phyloP scores from a whole-genome alignment of 2,329 filamentous ascomycete genomes.

The Lachnellula occidentalis region DNA sequence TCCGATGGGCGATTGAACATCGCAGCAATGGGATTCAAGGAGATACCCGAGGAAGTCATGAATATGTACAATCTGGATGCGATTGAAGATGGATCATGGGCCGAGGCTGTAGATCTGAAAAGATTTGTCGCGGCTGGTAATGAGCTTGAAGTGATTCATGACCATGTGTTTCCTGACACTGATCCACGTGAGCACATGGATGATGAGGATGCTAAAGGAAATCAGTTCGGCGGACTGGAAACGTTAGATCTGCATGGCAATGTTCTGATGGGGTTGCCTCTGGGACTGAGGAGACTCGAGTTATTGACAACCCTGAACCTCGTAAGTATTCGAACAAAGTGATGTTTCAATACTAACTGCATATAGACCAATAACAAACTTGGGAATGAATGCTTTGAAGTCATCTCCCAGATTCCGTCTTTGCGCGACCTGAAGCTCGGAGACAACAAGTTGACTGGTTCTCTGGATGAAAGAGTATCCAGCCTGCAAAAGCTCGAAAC shows the following conservation, averaged over 20 bases:
- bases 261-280: constrained; percentile 62
- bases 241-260: constrained; percentile 85
- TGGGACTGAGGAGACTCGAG: constrained; percentile 68
- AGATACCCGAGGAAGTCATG: constrained; percentile 77
- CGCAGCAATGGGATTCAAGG: constrained; percentile 71
- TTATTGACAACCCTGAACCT: constrained; percentile 78
- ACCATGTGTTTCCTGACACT: constrained; percentile 73
- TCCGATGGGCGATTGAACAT: constrained; percentile 82
- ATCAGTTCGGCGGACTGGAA: constrained; percentile 78
- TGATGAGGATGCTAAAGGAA: constrained; percentile 60
- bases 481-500: constrained; percentile 66
- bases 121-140: constrained; percentile 87
- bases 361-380: constrained; percentile 74
- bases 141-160: constrained; percentile 68
- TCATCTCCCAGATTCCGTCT: constrained; percentile 66
- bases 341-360: background rate
- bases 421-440: constrained; percentile 78
- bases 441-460: constrained; percentile 68
- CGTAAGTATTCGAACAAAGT: constrained; percentile 41
- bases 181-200: constrained; percentile 49
- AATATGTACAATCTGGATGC: constrained; percentile 83
- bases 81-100: constrained; percentile 69
- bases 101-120: constrained; percentile 82
- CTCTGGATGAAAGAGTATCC: constrained; percentile 58
- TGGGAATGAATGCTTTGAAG: constrained; percentile 62